Conservation (phyloP, 495 filamentous ascomycete genomes). For the Neurospora sp. region DNA sequence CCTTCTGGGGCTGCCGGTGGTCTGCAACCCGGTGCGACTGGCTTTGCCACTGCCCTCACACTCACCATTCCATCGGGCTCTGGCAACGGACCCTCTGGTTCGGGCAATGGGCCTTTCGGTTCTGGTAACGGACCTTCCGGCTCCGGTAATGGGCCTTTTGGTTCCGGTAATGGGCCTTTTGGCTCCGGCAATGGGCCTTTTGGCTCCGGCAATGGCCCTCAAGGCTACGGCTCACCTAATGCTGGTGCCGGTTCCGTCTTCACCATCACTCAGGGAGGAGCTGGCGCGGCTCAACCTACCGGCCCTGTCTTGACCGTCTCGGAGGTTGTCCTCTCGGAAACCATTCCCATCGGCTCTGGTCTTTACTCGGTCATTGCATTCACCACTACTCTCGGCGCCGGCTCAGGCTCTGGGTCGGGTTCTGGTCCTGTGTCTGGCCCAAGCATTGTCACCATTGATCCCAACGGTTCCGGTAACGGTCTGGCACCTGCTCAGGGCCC, state of each 20-base stretch:
- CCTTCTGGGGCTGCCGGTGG: not conserved
- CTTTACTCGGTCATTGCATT: slow-evolving; percentile 9
- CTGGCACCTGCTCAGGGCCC: slow-evolving; percentile 4
- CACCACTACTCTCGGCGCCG: slow-evolving; percentile 12
- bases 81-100: not conserved
- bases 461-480: slow-evolving; percentile 9
- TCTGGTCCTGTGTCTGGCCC: not conserved
- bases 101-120: not conserved
- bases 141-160: not conserved
- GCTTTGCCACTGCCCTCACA: not conserved
- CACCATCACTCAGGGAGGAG: not conserved
- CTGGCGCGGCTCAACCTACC: not conserved
- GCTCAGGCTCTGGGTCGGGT: not conserved
- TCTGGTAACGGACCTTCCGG: not conserved
- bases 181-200: no score
- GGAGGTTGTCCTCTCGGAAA: slow-evolving; percentile 15
- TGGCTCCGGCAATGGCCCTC: no score
- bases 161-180: not conserved
- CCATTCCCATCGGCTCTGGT: slow-evolving; percentile 14
- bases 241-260: no score
- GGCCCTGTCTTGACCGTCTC: slow-evolving; percentile 11
- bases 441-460: slow-evolving; percentile 10
- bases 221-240: no score
- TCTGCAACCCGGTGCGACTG: not conserved
- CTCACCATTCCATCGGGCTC: not conserved